Evolutionary conservation across 106 monocot species (phyloP), one percentile per base, ranked within the genome.

Genomic region (Apostasia shenzhenica): DNA sequence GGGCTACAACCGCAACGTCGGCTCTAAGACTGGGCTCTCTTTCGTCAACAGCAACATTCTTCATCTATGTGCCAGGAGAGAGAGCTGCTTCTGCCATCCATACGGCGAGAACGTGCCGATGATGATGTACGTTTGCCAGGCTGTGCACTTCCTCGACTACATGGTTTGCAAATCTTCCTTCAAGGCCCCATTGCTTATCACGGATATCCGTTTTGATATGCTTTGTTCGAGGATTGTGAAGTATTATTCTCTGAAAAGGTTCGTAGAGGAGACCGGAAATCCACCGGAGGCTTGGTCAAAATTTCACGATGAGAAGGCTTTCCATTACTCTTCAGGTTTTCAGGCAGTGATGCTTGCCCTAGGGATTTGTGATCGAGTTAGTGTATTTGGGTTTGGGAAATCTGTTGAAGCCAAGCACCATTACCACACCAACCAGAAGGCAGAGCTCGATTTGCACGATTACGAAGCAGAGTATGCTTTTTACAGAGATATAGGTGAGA

Each of bases 251-350:
- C n/a, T 89, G 45, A 84, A 76, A 76, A 52, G 69, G 66, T 93
- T 93, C 55, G 77, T 69, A 2, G 86, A 77, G 63, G 70, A 72
- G 65, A 84, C 75, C 0, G 77, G 84, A 2, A 81, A 70, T 70
- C 53, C 43, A 7, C 70, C 74, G 8, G 79, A 67, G 48, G 79
- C 88, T 48, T 93, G 89, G 93, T 38, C 54, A 8, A 80, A 78
- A 75, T 38, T 5, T 4, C 81, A 82, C 14, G 89, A 93, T 53
- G 84, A 69, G 53, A 79, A 70, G 76, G 68, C 75, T 68, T 89
- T 93, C 67, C 93, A 89, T 63, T 93, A 93, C 73, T 93, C 93
- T 6, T 93, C 86, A 26, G 93, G 93, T 51, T 77, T 93, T 79
- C 93, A 93, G 78, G 93, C 89, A 6, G 79, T 93, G 48, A 75